Conservation (phyloP, 1,284 basidiomycete species). For the Apiotrichum gracile region DNA sequence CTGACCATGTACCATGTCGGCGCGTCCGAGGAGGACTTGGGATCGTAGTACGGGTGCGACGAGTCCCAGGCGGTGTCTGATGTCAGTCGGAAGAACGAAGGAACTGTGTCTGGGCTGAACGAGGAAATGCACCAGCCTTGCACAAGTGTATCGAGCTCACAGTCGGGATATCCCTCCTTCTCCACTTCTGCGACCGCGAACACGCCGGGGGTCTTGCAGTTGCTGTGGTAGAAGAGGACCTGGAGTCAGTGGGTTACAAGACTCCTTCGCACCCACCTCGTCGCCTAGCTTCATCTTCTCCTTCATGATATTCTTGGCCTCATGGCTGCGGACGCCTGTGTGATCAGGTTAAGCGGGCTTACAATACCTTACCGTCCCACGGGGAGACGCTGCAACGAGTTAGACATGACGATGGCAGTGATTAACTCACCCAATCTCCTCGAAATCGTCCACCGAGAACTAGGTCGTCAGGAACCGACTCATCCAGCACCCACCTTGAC, state of each 20-base stretch:
- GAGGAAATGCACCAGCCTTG: too few relatives aligned
- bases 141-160: constrained; percentile 51
- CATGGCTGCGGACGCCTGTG: constrained; percentile 61
- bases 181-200: constrained; percentile 76
- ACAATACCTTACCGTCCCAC: constrained; percentile 68
- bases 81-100: constrained; percentile 3
- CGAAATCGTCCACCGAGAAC: constrained; percentile 90
- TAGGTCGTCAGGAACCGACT: constrained; percentile 33
- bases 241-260: constrained; percentile 3
- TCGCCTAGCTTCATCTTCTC: constrained; percentile 76
- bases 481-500: constrained; percentile 60
- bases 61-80: constrained; percentile 82
- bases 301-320: constrained; percentile 88
- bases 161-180: constrained; percentile 82
- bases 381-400: constrained; percentile 63
- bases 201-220: constrained; percentile 81
- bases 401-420: not conserved
- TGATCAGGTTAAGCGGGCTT: not conserved
- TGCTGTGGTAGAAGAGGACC: constrained; percentile 78
- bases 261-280: constrained; percentile 52
- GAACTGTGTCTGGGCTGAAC: too few relatives aligned
- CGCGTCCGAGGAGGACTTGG: constrained; percentile 65
- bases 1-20: constrained; percentile 92
- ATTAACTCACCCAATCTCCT: constrained; percentile 50
- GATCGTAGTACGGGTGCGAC: constrained; percentile 83